Evolutionary conservation across 208 protist species (phyloP), one percentile per base, ranked within the genome.

Genomic region (Trypanosoma brucei): DNA sequence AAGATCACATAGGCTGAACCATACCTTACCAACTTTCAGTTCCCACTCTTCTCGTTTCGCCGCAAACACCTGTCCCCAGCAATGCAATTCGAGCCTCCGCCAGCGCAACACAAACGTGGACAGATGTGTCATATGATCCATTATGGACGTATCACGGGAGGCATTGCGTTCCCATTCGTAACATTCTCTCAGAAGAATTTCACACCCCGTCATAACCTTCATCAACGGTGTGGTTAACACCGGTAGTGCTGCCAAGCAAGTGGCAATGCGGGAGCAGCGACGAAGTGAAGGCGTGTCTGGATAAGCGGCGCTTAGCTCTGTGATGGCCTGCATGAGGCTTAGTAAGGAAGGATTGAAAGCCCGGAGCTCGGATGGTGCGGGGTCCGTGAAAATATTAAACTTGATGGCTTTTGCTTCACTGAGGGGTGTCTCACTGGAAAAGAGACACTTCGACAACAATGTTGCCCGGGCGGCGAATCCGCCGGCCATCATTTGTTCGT

Each of bases 141-240:
- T 77, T 22, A 99, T 68, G 3, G 95, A 97, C 3, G 97, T 86
- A 38, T 79, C 78, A 42, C 90, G 88, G 3, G 83, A 80, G 0
- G 97, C 94, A 78, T 96, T 97, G 62, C 91, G 76, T 68, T 99
- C 96, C 97, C 97, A 99, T 62, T 98, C 95, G 65, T 98, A 89
- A 65, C 87, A 91, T 62, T 98, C 90, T 22, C 83, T 70, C 44
- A 98, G 68, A 9, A 99, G 73, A 46, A 99, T 64, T 85, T 99
- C 98, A 35, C 97, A 86, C 33, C 97, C 98, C 0, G 84, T 63
- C 77, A 98, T 83, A 36, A 98, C 70, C 68, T 97, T 93, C 79
- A 97, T 96, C 48, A 98, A 68, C n/a, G 93, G 93, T 22, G 91
- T 81, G 56, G 73, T 81, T 77, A 96, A 65, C 51, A 78, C 65